A percentile compares a stretch with the other conserved stretches of the same genome.
These are phyloP conservation scores for Rhodotorula sp. DNA, from an alignment of 1,284 basidiomycete genomes.

Conservation along the genomic window DNA sequence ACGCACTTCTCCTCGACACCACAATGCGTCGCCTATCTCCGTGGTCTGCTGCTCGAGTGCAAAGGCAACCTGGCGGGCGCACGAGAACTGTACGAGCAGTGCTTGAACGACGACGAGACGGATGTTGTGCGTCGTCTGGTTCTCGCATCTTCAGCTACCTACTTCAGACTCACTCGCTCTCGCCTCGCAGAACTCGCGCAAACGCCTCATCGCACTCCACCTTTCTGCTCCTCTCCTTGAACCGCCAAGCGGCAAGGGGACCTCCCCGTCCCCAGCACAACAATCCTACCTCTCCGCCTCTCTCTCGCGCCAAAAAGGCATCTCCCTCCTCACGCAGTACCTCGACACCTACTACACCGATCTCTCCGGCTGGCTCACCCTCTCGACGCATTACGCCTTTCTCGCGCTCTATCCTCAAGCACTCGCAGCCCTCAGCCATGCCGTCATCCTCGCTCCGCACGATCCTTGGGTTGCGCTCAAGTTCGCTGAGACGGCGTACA, in stretches of 20 bases:
- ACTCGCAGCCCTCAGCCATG: constrained; percentile 74
- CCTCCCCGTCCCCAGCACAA: constrained; percentile 20
- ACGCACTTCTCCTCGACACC: constrained; percentile 71
- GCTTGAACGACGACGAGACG: constrained; percentile 68
- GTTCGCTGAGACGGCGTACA: constrained; percentile 83
- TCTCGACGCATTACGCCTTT: constrained; percentile 82
- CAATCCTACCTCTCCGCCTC: constrained; percentile 45
- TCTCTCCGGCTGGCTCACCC: constrained; percentile 85
- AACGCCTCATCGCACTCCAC: constrained; percentile 23
- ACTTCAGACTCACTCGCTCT: constrained; percentile 58
- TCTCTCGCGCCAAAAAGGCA: constrained; percentile 53
- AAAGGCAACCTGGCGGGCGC: constrained; percentile 55
- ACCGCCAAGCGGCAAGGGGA: neutral
- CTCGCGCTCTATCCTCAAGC: constrained; percentile 71
- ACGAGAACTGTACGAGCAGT: constrained; percentile 66
- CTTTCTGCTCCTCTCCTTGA: constrained; percentile 13
- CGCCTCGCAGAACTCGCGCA: constrained; percentile 60
- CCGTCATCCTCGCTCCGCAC: constrained; percentile 74
- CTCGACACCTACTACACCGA: constrained; percentile 93
- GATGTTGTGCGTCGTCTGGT: constrained; percentile 72
- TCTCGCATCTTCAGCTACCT: neutral
- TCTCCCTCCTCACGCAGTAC: constrained; percentile 72
- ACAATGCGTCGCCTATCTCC: constrained; percentile 76
- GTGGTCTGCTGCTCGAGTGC: constrained; percentile 81
- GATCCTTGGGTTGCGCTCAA: constrained; percentile 79